phyloP scores from a whole-genome alignment of 352 stramenopile species.

The Aphanomyces invadans region DNA sequence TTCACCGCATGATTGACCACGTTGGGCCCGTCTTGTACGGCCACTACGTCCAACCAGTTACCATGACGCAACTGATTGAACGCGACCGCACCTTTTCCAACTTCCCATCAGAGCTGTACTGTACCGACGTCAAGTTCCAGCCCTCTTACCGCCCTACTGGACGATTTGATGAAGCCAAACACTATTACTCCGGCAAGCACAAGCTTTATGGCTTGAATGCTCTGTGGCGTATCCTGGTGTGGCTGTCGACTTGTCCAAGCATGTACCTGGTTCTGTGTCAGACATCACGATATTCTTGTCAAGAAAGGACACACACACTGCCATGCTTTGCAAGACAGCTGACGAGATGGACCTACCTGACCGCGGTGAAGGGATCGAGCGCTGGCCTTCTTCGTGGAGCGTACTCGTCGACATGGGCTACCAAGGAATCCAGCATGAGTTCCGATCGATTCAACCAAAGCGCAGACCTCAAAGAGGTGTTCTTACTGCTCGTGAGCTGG shows the following conservation, averaged over 20 bases:
- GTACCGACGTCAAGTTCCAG: slow-evolving; percentile 5
- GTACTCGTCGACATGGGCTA: background rate
- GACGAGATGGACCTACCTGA: background rate
- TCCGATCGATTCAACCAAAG: background rate
- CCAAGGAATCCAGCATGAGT: background rate
- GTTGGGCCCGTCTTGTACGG: too few species aligned
- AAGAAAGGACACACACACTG: background rate
- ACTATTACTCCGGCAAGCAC: background rate
- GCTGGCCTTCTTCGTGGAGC: background rate
- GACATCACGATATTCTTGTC: slow-evolving; percentile 1
- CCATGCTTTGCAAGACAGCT: background rate
- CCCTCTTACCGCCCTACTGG: background rate
- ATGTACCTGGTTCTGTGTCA: background rate
- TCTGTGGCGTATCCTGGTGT: background rate
- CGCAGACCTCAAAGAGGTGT: background rate
- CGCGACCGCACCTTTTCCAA: background rate
- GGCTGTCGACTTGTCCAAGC: background rate
- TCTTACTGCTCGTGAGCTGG: background rate
- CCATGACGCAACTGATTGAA: background rate
- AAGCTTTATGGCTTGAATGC: background rate
- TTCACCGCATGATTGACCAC: background rate
- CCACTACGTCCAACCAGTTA: background rate
- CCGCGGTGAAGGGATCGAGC: background rate
- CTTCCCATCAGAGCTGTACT: background rate
- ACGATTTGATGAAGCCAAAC: background rate